Conservation (phyloP, 768 basidiomycete species). For the Cystobasidium ongulense region DNA sequence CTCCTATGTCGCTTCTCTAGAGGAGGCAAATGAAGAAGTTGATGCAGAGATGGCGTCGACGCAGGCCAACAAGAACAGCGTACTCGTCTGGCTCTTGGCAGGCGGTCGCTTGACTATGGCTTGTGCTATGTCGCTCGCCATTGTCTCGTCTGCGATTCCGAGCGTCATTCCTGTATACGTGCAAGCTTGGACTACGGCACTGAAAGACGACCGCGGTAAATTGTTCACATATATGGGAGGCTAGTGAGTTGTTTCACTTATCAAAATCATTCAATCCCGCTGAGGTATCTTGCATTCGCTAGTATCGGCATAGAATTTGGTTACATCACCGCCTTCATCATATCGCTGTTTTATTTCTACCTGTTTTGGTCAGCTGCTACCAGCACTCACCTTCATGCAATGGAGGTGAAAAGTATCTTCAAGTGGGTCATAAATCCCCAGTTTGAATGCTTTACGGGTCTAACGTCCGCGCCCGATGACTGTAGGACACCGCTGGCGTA, state of each 20-base stretch:
- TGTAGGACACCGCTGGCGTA: conserved; percentile 11
- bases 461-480: not conserved
- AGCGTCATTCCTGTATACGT: conserved; percentile 6
- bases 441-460: not conserved
- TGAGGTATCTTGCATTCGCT: not conserved
- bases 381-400: conserved; percentile 3
- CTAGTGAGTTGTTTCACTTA: conserved; percentile 26
- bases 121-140: not conserved
- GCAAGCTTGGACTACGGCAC: conserved; percentile 20
- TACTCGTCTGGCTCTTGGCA: not conserved
- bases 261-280: not conserved
- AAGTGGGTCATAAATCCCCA: not conserved
- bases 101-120: not conserved
- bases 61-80: conserved; percentile 8
- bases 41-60: conserved; percentile 24
- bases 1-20: conserved; percentile 18
- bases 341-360: conserved; percentile 7
- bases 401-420: not conserved
- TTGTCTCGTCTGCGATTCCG: not conserved
- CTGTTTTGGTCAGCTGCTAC: not conserved
- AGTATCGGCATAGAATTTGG: conserved; percentile 19
- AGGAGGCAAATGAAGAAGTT: not conserved
- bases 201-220: not conserved
- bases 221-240: conserved; percentile 18
- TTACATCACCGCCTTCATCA: not conserved